Base-by-base conservation (phyloP, 2,329 filamentous ascomycete genomes). In the Talaromyces sp. region DNA sequence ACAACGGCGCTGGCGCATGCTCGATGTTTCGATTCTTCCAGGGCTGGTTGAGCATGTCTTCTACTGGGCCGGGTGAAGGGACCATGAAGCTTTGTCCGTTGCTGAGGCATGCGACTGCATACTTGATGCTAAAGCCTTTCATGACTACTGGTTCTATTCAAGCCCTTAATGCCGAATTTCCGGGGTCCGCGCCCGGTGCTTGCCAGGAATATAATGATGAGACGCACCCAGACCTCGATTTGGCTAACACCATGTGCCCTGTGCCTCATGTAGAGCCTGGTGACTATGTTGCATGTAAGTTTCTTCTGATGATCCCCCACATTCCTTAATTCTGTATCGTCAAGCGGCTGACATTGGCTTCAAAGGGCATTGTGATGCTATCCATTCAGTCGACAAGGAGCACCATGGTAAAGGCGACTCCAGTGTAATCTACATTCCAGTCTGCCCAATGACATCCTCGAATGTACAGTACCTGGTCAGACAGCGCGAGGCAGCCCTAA, bases 11-110 rank as follows among this genome's bases (percentile, higher is more conserved):
- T 0, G 93, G 93, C 0, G 88, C 90, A 0, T 96, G 92, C 78
- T 89, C 85, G 54, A 92, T 93, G 82, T 93, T 97, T 78, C 86
- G 94, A 45, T 90, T 92, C 84, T 94, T 91, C 76, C 93, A 97
- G 78, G 93, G 92, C 19, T 97, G 93, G 93, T 77, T 97, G 61
- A 76, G 77, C 66, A 89, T 97, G 84, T 92, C 89, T 65, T 79
- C 82, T n/a, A 89, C 87, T 0, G 87, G 84, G 0, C 90, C 91
- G 0, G 83, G 84, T 5, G 89, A 96, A 78, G 93, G 93, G 0
- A 95, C 93, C 0, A 78, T 97, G 61, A 83, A 91, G 50, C 90
- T 97, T 1, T 93, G 93, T 71, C 93, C 93, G 0, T 81, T 96
- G 61, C 79, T 95, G 54, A 85, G 85, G 68, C 85, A 91, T 62